phyloP scores from a whole-genome alignment of 2,329 filamentous ascomycete species.

The Xylaria sp. region DNA sequence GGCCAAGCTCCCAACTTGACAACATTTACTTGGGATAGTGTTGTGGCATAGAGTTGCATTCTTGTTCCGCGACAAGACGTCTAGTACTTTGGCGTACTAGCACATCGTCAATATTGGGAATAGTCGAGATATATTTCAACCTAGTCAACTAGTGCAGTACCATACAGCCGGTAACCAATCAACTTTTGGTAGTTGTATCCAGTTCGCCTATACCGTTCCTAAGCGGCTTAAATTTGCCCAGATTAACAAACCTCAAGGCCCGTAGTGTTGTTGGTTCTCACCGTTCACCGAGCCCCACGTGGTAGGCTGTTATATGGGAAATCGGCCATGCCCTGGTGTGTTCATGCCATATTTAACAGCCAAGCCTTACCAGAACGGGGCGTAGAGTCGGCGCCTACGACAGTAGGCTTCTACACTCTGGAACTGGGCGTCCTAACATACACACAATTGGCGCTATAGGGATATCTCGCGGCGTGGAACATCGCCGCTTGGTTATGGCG shows the following conservation, averaged over 20 bases:
- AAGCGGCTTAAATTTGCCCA: not conserved
- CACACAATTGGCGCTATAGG: not conserved
- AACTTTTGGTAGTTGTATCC: not conserved
- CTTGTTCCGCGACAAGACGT: too few species aligned
- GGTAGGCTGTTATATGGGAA: not conserved
- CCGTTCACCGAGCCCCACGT: slow-evolving; percentile 1
- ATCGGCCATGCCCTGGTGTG: not conserved
- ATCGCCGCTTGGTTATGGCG: not conserved
- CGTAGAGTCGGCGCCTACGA: not conserved
- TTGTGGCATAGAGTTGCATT: too few species aligned
- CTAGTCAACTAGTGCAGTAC: not conserved
- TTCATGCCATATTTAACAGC: not conserved
- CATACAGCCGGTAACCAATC: slow-evolving; percentile 11
- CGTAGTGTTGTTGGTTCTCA: slow-evolving; percentile 4
- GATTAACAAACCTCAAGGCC: not conserved
- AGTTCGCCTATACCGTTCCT: not conserved
- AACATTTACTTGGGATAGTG: too few species aligned
- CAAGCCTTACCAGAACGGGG: not conserved
- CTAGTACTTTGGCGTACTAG: not conserved
- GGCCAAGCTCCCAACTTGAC: too few species aligned
- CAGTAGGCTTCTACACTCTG: not conserved
- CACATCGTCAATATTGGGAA: not conserved
- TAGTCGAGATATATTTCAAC: not conserved
- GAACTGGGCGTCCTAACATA: not conserved
- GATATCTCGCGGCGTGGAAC: not conserved